Conservation (phyloP, 305 asterid species). For the Nicotiana rustica region DNA sequence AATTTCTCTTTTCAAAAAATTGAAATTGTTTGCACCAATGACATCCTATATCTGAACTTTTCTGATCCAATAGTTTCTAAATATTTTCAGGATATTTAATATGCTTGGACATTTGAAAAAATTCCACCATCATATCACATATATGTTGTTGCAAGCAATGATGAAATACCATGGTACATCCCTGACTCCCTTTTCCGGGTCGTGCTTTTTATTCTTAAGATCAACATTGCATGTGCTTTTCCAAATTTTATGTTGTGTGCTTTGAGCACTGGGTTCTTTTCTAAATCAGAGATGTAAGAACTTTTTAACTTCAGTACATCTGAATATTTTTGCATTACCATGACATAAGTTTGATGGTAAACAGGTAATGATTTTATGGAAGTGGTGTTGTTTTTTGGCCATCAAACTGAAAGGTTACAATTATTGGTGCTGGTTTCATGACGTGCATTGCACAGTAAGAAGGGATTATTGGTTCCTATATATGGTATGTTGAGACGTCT, state of each 20-base stretch:
- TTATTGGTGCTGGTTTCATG: slow-evolving; percentile 2
- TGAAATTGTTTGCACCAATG: not conserved
- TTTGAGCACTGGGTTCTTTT: not conserved
- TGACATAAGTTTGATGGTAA: not conserved
- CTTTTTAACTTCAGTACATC: not conserved
- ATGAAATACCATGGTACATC: slow-evolving; percentile 16
- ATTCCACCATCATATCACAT: not conserved
- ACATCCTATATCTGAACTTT: not conserved
- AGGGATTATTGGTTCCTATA: not conserved
- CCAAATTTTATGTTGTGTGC: not conserved
- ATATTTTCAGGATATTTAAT: not conserved
- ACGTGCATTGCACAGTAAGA: not conserved
- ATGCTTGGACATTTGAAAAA: not conserved
- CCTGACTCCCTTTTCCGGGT: not conserved
- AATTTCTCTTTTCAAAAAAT: not conserved
- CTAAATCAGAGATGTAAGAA: not conserved
- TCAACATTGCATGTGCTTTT: not conserved
- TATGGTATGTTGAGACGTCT: not conserved
- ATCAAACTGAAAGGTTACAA: not conserved
- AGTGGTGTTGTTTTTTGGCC: not conserved
- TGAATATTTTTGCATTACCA: slow-evolving; percentile 11
- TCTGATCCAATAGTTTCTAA: not conserved
- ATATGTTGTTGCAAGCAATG: not conserved
- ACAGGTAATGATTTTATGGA: slow-evolving; percentile 1
- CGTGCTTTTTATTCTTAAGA: not conserved